Evolutionary conservation across 306 rosid species (phyloP), one percentile per base, ranked within the genome.

Genomic region (Dalbergia cochinchinensis): DNA sequence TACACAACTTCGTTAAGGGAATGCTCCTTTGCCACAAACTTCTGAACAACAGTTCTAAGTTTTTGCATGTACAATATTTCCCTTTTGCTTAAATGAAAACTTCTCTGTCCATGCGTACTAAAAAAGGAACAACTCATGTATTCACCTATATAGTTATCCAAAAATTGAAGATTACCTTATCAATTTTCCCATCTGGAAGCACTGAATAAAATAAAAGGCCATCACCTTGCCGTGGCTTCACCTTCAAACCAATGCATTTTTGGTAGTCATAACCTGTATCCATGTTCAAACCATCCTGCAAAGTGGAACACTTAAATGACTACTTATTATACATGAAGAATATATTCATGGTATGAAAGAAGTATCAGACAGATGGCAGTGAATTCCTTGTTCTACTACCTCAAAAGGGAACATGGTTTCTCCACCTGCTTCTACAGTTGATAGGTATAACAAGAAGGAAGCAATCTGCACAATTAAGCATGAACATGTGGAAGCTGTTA

Each of bases 381-480:
- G 37, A 62, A 35, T 54, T 70, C 47, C 12, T 19, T 33, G 11
- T 58, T 55, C 50, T 60, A 37, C 41, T 37, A 91, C 96, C 92
- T 91, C 96, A 70, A 55, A 89, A 79, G 94, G 96, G 66, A 91
- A 91, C 94, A 89, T 82, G 61, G 96, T 91, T 78, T 89, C 92
- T 73, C 96, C 96, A 34, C 92, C 92, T 45, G 74, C 86, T 77
- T 91, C 94, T 10, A 89, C 92, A 69, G 58, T 81, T 20, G 96
- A 84, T 4, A 91, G 87, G 84, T 88, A 89, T 81, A 89, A 59
- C 84, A 91, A 86, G 76, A 89, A 91, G 11, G 93, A 89, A 83
- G 94, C 94, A 20, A 89, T 53, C 96, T 91, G 84, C 69, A 78
- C 19, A 31, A 41, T 68, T 58, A 75, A 66, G 54, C 19, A 62